Conservation (phyloP, 148 eudicot species). For the Polygonum aviculare region DNA sequence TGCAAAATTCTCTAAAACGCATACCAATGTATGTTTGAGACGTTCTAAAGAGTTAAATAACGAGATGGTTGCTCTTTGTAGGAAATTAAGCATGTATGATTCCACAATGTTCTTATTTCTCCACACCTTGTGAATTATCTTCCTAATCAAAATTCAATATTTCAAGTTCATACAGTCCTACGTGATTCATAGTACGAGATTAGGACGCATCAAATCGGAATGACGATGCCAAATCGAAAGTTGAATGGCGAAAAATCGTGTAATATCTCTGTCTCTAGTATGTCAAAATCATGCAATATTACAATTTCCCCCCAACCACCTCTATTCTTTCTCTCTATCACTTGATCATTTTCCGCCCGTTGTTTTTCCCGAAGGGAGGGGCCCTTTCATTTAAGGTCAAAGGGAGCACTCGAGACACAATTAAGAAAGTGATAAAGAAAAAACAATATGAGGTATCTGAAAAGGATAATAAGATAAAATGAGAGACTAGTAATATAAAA, state of each 20-base stretch:
- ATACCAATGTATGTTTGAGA: too few relatives aligned
- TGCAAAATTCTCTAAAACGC: too few relatives aligned
- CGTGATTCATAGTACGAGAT: neutral
- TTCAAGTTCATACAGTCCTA: neutral
- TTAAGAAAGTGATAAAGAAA: too few relatives aligned
- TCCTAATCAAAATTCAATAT: too few relatives aligned
- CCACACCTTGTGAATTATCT: too few relatives aligned
- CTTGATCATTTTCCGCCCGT: constrained; percentile 9
- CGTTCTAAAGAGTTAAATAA: too few relatives aligned
- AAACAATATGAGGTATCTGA: too few relatives aligned
- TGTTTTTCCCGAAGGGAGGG: neutral
- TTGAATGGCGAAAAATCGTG: neutral
- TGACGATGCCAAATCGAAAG: neutral
- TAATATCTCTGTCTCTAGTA: neutral
- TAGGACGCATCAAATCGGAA: neutral
- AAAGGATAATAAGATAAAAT: too few relatives aligned
- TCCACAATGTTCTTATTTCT: too few relatives aligned
- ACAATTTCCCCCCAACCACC: neutral
- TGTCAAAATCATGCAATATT: neutral
- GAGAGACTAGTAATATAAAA: too few relatives aligned
- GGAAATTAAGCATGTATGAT: too few relatives aligned
- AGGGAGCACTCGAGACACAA: neutral
- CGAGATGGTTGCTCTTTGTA: too few relatives aligned
- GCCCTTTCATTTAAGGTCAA: neutral
- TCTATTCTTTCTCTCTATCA: neutral